Conservation (phyloP, 2,329 filamentous ascomycete species). For the Fusarium sp. region DNA sequence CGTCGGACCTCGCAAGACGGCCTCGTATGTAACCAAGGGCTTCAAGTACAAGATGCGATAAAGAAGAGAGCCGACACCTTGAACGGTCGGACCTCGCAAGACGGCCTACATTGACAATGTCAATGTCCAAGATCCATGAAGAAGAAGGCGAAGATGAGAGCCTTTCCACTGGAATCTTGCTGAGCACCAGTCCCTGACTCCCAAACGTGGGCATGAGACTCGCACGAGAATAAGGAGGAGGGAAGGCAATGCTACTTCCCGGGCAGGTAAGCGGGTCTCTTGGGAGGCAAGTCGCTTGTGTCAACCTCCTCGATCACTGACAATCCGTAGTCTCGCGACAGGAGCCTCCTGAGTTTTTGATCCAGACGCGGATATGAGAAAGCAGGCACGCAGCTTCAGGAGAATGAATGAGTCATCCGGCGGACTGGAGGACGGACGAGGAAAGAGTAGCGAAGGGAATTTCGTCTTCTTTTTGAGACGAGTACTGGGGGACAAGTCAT, state of each 20-base stretch:
- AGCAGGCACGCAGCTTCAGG: neutral
- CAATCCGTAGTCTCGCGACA: neutral
- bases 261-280: neutral
- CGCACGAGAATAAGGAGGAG: accelerated
- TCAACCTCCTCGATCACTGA: neutral
- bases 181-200: no score
- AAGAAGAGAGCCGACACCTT: no score
- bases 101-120: no score
- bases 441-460: neutral
- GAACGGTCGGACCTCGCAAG: no score
- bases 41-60: no score
- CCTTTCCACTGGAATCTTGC: no score
- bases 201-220: accelerated
- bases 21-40: no score
- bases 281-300: neutral
- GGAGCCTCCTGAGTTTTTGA: neutral
- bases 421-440: neutral
- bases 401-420: no score
- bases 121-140: no score
- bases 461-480: neutral
- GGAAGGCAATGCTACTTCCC: neutral
- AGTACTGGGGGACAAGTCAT: neutral
- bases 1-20: neutral
- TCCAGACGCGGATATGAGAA: neutral
- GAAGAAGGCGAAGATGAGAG: no score